A percentile compares a stretch with the other conserved stretches of the same genome.
Evolutionary conservation across 257 asterid genomes (phyloP).

Genomic region (Solanum habrochaites): DNA sequence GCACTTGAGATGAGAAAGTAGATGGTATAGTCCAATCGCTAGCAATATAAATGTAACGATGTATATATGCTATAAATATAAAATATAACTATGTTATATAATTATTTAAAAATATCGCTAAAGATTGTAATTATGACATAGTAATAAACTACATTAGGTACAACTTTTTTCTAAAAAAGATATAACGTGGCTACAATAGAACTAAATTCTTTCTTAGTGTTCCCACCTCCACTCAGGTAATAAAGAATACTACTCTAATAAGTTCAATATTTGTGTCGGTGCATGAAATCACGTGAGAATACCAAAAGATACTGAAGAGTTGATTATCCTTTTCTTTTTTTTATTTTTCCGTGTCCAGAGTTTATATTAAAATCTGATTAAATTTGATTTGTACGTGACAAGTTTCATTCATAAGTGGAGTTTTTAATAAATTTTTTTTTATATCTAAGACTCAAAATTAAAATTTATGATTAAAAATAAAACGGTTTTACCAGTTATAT

Average conservation of each 20-base stretch:
- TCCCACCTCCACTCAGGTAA: neutral
- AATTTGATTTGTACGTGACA: accelerated
- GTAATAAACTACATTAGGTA: neutral
- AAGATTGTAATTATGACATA: neutral
- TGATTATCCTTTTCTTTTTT: neutral
- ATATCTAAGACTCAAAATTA: accelerated
- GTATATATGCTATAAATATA: neutral
- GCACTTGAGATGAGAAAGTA: neutral
- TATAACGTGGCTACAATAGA: neutral
- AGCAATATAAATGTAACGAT: neutral
- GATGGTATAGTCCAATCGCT: neutral
- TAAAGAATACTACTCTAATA: neutral
- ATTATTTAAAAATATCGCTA: neutral
- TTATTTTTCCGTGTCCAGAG: accelerated
- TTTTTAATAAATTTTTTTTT: accelerated
- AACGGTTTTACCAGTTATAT: too few relatives aligned
- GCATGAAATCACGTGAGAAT: neutral
- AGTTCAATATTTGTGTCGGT: neutral
- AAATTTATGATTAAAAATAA: too few relatives aligned
- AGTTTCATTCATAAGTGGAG: accelerated
- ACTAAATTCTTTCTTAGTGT: neutral
- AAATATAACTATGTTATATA: too few relatives aligned
- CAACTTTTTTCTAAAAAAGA: neutral
- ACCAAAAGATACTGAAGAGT: neutral
- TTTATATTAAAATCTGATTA: accelerated